Conservation (phyloP, 257 asterid genomes). For the Salvia miltiorrhiza region DNA sequence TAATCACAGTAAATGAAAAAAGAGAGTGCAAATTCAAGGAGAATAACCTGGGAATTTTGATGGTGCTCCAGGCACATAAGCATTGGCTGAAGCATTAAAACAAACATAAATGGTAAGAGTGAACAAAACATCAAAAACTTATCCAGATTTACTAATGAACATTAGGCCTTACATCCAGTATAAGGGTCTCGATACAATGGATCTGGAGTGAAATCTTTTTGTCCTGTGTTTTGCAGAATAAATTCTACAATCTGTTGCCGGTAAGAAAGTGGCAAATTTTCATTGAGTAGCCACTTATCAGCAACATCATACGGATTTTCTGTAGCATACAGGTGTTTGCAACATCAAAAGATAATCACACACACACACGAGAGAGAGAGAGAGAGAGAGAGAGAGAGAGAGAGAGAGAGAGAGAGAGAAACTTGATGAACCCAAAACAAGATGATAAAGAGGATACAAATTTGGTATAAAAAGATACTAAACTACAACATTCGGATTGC, state of each 20-base stretch:
- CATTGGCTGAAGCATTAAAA: constrained; percentile 73
- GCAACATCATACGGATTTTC: constrained; percentile 92
- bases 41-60: constrained; percentile 54
- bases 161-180: constrained; percentile 76
- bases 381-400: background rate
- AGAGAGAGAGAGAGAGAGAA: background rate
- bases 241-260: constrained; percentile 95
- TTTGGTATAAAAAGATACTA: background rate
- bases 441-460: background rate
- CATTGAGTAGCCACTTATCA: constrained; percentile 92
- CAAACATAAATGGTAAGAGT: constrained; percentile 12
- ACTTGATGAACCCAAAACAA: too few species aligned
- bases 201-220: constrained; percentile 69
- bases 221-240: constrained; percentile 75
- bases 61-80: constrained; percentile 87
- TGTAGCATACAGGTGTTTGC: constrained; percentile 30
- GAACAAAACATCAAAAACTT: constrained; percentile 9
- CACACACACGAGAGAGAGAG: background rate
- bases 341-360: constrained; percentile 12
- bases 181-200: constrained; percentile 83
- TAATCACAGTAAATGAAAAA: constrained; percentile 9
- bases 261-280: constrained; percentile 81
- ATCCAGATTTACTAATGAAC: constrained; percentile 6
- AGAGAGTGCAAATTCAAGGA: constrained; percentile 12
- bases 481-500: background rate